Conservation (phyloP, 164 flowering plant species). For the Magnolia changhungtana region DNA sequence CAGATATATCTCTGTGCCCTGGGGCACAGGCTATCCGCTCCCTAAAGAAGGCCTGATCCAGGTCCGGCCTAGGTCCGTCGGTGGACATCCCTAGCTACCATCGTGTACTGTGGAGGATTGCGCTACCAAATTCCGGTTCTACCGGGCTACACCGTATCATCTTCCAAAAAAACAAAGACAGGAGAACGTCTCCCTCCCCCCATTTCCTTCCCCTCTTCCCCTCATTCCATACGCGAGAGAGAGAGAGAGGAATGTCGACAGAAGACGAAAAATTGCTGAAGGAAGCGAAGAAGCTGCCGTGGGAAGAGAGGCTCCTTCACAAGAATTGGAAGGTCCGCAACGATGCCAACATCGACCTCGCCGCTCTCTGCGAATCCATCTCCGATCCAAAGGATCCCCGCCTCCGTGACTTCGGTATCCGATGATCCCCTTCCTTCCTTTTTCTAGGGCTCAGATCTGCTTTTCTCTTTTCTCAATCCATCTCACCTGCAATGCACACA, state of each 20-base stretch:
- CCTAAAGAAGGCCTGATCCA: no score
- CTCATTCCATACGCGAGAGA: not conserved
- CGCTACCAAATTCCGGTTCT: not conserved
- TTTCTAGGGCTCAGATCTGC: slow-evolving; percentile 32
- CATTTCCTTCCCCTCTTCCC: not conserved
- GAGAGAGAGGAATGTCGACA: slow-evolving; percentile 36
- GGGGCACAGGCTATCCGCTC: no score
- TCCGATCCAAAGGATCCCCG: slow-evolving; percentile 94
- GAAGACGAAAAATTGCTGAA: slow-evolving; percentile 92
- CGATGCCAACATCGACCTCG: slow-evolving; percentile 88
- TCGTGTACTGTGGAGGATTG: not conserved
- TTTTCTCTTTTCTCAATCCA: not conserved
- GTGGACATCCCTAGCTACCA: no score
- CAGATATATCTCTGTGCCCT: no score
- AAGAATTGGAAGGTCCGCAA: slow-evolving; percentile 98
- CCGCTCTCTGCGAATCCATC: slow-evolving; percentile 74
- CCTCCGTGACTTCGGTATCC: slow-evolving; percentile 78
- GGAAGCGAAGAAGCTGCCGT: slow-evolving; percentile 95
- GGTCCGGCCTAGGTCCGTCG: no score
- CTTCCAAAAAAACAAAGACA: not conserved
- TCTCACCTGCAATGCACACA: no score
- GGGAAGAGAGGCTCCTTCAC: slow-evolving; percentile 94
- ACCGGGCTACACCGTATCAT: not conserved
- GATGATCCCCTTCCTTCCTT: not conserved
- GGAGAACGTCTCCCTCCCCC: not conserved